Evolutionary conservation across 2,329 filamentous ascomycete species (phyloP), one percentile per base, ranked within the genome.

Genomic region (Tolypocladium endophyticum): DNA sequence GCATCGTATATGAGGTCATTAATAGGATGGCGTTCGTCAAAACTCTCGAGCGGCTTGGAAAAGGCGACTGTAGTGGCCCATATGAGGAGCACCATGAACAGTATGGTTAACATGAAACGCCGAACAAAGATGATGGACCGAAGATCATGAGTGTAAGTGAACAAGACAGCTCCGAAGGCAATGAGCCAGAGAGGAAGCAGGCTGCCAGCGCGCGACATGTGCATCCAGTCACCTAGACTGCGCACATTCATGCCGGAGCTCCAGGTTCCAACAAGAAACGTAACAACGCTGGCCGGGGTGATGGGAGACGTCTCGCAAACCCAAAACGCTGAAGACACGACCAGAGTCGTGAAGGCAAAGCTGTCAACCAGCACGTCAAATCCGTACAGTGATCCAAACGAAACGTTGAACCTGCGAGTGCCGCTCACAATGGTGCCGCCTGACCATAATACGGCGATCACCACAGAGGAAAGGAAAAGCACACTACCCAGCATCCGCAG

Each of bases 351-450:
- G 43, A 83, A 72, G 1, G 75, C 70, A 38, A 81, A 63, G 61
- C 80, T 78, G 59, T 81, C 80, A 23, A 76, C 72, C 20, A 81
- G 66, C 20, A 79, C 70, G 59, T 83, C 79, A 61, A 81, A 80
- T 2, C 75, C 64, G 59, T 80, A 80, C 2, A 82, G 65, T 36
- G 76, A 74, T 56, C 74, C 75, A 39, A 80, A 71, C 4, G 73
- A 72, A 45, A 69, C 54, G 25, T 68, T 64, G 11, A 67, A 57
- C 35, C 60, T 59, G 14, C 60, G 59, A 4, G 63, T 60, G 3
- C 66, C 65, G 3, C 63, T 63, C 43, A 73, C 69, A 3, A 76
- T 56, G 18, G 70, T 68, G 4, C 68, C 67, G 1, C 67, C 63
- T 20, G 76, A 47, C 68, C 74, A 77, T 30, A 79, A 59, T 3